These are phyloP conservation scores for Exophiala sp. DNA, from an alignment of 2,329 filamentous ascomycete species.

Conservation along the genomic window DNA sequence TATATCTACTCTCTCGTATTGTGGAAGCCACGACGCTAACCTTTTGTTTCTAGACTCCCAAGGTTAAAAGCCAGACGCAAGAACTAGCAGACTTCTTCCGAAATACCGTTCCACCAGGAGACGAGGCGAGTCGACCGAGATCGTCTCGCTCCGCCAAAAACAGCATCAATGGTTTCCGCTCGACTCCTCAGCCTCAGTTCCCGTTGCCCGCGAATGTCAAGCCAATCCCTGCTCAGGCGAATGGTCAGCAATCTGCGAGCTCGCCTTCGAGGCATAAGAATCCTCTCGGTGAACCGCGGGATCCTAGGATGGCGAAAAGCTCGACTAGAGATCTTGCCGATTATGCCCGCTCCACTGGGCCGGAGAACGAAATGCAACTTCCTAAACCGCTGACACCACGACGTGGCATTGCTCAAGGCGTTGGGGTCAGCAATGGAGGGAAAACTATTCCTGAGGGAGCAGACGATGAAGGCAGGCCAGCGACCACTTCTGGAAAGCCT, in stretches of 20 bases:
- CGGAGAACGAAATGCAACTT: slow-evolving; percentile 43
- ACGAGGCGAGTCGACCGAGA: slow-evolving; percentile 14
- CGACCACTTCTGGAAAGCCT: slow-evolving; percentile 16
- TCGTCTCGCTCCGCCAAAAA: slow-evolving; percentile 21
- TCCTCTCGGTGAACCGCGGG: slow-evolving; percentile 52
- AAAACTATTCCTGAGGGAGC: background rate
- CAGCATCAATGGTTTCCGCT: slow-evolving; percentile 25
- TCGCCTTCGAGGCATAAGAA: slow-evolving; percentile 28
- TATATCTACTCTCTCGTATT: slow-evolving; percentile 41
- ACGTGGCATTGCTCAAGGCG: slow-evolving; percentile 16
- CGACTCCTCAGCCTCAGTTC: slow-evolving; percentile 18
- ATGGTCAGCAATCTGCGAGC: slow-evolving; percentile 4
- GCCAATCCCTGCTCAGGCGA: slow-evolving; percentile 2
- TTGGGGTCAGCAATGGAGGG: background rate
- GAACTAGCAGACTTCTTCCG: slow-evolving; percentile 38
- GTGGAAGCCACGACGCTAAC: background rate
- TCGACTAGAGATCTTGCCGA: slow-evolving; percentile 79
- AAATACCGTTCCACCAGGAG: slow-evolving; percentile 34
- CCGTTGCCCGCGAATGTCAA: background rate
- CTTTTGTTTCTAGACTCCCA: slow-evolving; percentile 30
- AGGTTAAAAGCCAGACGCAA: slow-evolving; percentile 30
- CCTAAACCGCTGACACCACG: slow-evolving; percentile 23
- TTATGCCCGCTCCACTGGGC: slow-evolving; percentile 75
- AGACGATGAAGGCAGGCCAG: slow-evolving; percentile 12
- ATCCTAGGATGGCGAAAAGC: slow-evolving; percentile 59